Conservation (phyloP, 2,329 filamentous ascomycete genomes). For the Colletotrichum karsti region DNA sequence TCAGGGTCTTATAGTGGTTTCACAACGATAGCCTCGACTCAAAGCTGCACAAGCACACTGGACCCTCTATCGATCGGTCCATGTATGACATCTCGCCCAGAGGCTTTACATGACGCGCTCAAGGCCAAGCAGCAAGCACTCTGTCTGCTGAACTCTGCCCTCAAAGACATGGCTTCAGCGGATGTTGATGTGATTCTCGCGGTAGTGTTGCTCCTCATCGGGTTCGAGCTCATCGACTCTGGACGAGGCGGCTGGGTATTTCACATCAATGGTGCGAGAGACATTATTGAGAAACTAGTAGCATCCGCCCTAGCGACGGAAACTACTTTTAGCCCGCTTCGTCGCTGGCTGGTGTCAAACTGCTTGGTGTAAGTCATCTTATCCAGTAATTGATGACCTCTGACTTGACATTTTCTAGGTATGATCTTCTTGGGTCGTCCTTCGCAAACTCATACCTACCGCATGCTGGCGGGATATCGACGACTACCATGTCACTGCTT, state of each 20-base stretch:
- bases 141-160: not conserved
- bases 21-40: not conserved
- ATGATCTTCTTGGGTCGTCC: constrained; percentile 4
- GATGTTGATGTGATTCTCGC: not conserved
- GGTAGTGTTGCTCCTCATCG: not conserved
- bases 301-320: not conserved
- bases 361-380: not conserved
- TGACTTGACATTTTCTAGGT: not conserved
- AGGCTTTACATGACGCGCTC: not conserved
- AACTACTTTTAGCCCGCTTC: not conserved
- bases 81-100: not conserved
- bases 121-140: constrained; percentile 1
- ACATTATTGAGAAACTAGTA: not conserved
- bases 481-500: constrained; percentile 4
- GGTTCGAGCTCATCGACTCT: constrained; percentile 5
- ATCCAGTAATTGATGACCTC: not conserved
- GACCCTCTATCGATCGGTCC: not conserved
- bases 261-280: not conserved
- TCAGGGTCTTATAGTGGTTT: not conserved
- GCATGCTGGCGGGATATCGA: not conserved
- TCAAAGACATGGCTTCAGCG: not conserved
- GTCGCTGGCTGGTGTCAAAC: not conserved
- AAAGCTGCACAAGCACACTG: not conserved
- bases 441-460: not conserved
- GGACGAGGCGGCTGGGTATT: not conserved